Evolutionary conservation across 306 rosid species (phyloP).

Genomic region (Arachis hypogaea): DNA sequence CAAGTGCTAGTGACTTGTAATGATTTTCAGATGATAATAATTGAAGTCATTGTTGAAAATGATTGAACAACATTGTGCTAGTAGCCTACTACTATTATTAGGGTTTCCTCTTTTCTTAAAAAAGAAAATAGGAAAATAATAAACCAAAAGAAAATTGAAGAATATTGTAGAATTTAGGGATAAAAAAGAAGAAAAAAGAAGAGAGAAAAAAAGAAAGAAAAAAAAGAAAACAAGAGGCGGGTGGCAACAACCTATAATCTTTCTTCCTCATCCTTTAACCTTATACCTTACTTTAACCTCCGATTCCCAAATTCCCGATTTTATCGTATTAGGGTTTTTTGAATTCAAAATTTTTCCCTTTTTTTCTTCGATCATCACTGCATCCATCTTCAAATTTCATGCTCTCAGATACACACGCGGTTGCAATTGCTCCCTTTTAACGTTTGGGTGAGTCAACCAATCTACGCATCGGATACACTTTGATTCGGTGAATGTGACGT

Average conservation of each 20-base stretch:
- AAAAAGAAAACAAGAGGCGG: constrained; percentile 11
- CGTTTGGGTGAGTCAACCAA: not conserved
- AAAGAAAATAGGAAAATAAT: not conserved
- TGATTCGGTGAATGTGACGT: constrained; percentile 29
- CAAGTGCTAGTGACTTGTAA: not conserved
- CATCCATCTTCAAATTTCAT: not conserved
- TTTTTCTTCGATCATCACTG: constrained; percentile 19
- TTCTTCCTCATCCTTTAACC: constrained; percentile 13
- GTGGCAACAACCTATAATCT: constrained; percentile 30
- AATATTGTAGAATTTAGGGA: too few relatives aligned
- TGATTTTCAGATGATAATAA: not conserved
- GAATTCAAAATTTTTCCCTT: not conserved
- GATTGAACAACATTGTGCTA: constrained; percentile 16
- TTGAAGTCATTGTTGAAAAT: not conserved
- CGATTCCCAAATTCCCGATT: constrained; percentile 17
- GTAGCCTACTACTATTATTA: not conserved
- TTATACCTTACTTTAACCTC: not conserved
- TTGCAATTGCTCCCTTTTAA: constrained; percentile 21
- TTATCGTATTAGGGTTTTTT: constrained; percentile 35
- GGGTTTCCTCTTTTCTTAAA: too few relatives aligned
- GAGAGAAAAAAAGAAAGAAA: not conserved
- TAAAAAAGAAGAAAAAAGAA: not conserved
- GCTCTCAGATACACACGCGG: constrained; percentile 6
- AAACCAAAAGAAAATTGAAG: too few relatives aligned
- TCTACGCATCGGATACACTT: not conserved